Conservation (phyloP, 495 filamentous ascomycete genomes). For the Hyaloscypha finlandica region DNA sequence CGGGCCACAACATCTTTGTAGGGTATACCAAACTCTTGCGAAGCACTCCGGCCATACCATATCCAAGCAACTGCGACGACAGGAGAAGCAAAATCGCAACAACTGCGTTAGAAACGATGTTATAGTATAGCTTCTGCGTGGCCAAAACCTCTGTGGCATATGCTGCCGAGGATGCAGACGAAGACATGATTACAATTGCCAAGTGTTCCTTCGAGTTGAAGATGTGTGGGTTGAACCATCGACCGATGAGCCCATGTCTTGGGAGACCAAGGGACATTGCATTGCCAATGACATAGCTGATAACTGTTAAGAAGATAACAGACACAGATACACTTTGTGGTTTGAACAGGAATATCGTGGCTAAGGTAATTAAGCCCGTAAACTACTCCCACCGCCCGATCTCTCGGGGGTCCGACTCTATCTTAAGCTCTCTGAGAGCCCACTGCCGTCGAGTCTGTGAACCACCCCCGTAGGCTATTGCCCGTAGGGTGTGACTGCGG, state of each 20-base stretch:
- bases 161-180: constrained; percentile 41
- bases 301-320: constrained; percentile 44
- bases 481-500: too few species aligned
- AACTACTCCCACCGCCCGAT: too few species aligned
- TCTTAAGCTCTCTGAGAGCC: too few species aligned
- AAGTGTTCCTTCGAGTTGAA: constrained; percentile 79
- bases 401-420: too few species aligned
- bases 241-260: constrained; percentile 33
- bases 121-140: constrained; percentile 49
- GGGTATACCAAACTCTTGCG: constrained; percentile 56
- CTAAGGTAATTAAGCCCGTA: too few species aligned
- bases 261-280: constrained; percentile 40
- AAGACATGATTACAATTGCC: constrained; percentile 73
- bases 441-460: too few species aligned
- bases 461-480: too few species aligned
- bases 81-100: constrained; percentile 45
- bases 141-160: constrained; percentile 41
- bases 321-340: constrained; percentile 47
- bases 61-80: constrained; percentile 53
- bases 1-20: constrained; percentile 49
- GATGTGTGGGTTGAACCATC: constrained; percentile 57
- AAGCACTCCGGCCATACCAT: constrained; percentile 55
- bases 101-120: constrained; percentile 34
- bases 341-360: constrained; percentile 48
- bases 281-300: constrained; percentile 40